Evolutionary conservation across 495 filamentous ascomycete species (phyloP), one percentile per base, ranked within the genome.

Genomic region (Penicillium waksmanii): DNA sequence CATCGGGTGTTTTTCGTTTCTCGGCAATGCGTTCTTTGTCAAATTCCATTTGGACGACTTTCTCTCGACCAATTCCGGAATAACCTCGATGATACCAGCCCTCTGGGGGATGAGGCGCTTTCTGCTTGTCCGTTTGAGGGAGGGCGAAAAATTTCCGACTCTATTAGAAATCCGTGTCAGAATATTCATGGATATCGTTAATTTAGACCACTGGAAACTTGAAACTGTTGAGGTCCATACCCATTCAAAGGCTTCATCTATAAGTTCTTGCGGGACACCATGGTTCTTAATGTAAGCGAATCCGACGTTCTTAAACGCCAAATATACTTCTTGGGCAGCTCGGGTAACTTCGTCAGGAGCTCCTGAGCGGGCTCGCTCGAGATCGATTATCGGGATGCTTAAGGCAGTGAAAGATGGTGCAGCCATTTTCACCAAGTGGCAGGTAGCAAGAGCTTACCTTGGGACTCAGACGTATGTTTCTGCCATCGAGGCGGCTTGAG

Each of bases 51-150:
- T 56, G 54, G 8, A 48, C 42, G 6, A 56, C 54, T n/a, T 56
- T 56, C 43, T 56, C 54, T 12, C 54, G 42, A 27, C 54, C 54
- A 42, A 56, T 48, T 12, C 54, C 54, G 9, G 54, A 56, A n/a
- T 56, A 56, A 5, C 54, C 54, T 19, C 54, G 54, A 8, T 56
- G 54, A 33, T 56, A 56, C 54, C 54, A 56, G 43, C 54, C 54
- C 25, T 44, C 43, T 12, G 54, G 27, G 13, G 53, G 54, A 18
- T 59, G 36, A 3, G 42, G 44, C 13, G 40, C 61, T 33, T 79
- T 67, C 52, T 68, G 61, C 51, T 78, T 80, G 25, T 67, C 64
- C 9, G 69, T 64, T 3, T 52, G 49, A 6, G 64, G 58, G 10
- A 79, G 66, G 23, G 62, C 66, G 56, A 75, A 79, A 13, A 59